Conservation (phyloP, 2,329 filamentous ascomycete species). For the Cladosporium sphaerospermum region DNA sequence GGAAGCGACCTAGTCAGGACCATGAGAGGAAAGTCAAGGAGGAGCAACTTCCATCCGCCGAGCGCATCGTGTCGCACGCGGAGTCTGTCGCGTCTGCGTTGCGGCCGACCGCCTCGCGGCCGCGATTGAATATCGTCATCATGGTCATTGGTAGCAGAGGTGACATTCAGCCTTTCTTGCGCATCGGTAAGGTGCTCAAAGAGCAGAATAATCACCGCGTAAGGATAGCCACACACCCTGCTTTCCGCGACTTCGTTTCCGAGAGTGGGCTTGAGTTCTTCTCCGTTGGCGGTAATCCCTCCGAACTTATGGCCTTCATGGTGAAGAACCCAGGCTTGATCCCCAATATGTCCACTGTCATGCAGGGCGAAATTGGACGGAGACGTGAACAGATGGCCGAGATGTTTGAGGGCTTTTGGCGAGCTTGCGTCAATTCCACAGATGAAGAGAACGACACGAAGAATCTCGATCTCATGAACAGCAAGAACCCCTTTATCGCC, state of each 20-base stretch:
- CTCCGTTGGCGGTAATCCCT: constrained; percentile 45
- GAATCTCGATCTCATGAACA: constrained; percentile 38
- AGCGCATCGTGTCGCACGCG: constrained; percentile 16
- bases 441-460: constrained; percentile 54
- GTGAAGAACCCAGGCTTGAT: constrained; percentile 82
- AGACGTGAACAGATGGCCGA: constrained; percentile 68
- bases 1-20: constrained; percentile 13
- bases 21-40: constrained; percentile 1
- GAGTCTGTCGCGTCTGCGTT: constrained; percentile 23
- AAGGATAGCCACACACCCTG: constrained; percentile 70
- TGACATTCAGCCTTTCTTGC: constrained; percentile 74
- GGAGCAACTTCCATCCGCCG: constrained; percentile 1
- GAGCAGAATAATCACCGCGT: constrained; percentile 68
- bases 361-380: constrained; percentile 69
- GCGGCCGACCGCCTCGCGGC: constrained; percentile 25
- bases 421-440: constrained; percentile 74
- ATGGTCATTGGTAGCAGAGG: constrained; percentile 78
- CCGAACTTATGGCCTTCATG: constrained; percentile 67
- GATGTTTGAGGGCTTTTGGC: constrained; percentile 78
- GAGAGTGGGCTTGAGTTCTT: constrained; percentile 61
- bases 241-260: constrained; percentile 68
- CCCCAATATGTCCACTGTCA: constrained; percentile 71
- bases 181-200: constrained; percentile 65
- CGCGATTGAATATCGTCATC: constrained; percentile 68
- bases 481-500: constrained; percentile 65